These are phyloP conservation scores for Zygoascus bituminiphila DNA, from an alignment of 805 yeast genomes.

Conservation along the genomic window DNA sequence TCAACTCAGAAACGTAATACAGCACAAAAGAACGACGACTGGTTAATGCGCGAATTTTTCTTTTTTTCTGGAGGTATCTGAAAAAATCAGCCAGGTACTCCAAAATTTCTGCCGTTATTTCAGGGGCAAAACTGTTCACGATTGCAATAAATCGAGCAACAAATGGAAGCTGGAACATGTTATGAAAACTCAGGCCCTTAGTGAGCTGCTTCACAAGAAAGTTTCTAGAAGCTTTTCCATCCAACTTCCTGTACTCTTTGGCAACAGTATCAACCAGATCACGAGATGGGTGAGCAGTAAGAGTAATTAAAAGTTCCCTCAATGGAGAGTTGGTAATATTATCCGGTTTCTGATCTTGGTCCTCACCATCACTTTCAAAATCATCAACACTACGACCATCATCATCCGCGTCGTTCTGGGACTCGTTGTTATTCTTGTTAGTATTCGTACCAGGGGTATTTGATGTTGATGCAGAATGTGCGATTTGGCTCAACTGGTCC, in stretches of 20 bases:
- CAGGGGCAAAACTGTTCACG: slow-evolving; percentile 41
- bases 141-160: slow-evolving; percentile 66
- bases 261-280: slow-evolving; percentile 27
- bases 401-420: slow-evolving; percentile 30
- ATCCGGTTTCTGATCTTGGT: slow-evolving; percentile 6
- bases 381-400: slow-evolving; percentile 28
- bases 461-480: slow-evolving; percentile 26
- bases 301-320: slow-evolving; percentile 12
- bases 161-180: slow-evolving; percentile 27
- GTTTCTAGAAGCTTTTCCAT: slow-evolving; percentile 66
- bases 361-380: slow-evolving; percentile 30
- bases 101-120: slow-evolving; percentile 44
- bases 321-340: neutral
- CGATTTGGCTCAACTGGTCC: slow-evolving; percentile 7
- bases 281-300: slow-evolving; percentile 16
- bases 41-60: slow-evolving; percentile 11
- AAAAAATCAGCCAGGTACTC: slow-evolving; percentile 41
- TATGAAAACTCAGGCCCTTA: slow-evolving; percentile 26
- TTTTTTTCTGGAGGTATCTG: slow-evolving; percentile 16
- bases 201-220: slow-evolving; percentile 49
- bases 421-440: slow-evolving; percentile 27
- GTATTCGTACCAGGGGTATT: slow-evolving; percentile 25
- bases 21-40: slow-evolving; percentile 30
- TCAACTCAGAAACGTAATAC: slow-evolving; percentile 61
- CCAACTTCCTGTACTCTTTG: slow-evolving; percentile 33